Evolutionary conservation across 2,329 filamentous ascomycete species (phyloP).

Genomic region (Colletotrichum caudatum): DNA sequence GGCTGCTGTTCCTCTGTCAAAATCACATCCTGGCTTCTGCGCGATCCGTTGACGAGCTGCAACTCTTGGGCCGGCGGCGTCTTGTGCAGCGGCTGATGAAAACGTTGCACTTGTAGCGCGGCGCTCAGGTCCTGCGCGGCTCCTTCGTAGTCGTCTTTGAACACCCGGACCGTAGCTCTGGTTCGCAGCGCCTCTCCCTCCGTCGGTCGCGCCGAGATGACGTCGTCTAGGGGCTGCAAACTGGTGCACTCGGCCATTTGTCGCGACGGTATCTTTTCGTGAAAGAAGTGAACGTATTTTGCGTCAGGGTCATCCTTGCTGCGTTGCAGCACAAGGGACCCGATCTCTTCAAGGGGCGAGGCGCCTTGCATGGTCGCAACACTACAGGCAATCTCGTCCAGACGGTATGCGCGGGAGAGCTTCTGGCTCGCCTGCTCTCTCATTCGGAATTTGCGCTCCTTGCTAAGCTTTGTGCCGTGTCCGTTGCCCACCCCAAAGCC

Average conservation of each 20-base stretch:
- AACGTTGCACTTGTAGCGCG: conserved; percentile 68
- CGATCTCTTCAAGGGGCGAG: conserved; percentile 81
- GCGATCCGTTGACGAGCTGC: conserved; percentile 52
- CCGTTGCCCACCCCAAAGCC: conserved; percentile 71
- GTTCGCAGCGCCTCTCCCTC: conserved; percentile 78
- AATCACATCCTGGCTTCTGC: conserved; percentile 51
- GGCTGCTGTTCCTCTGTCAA: conserved; percentile 68
- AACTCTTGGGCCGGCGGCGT: conserved; percentile 59
- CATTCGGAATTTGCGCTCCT: conserved; percentile 82
- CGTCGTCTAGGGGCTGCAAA: conserved; percentile 73
- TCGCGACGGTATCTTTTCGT: conserved; percentile 86
- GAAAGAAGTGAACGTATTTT: conserved; percentile 92
- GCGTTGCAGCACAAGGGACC: conserved; percentile 77
- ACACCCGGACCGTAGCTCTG: conserved; percentile 78
- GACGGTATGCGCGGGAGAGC: conserved; percentile 79
- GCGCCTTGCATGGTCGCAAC: conserved; percentile 87
- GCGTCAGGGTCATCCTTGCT: conserved; percentile 77
- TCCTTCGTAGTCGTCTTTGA: conserved; percentile 79
- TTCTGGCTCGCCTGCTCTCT: conserved; percentile 84
- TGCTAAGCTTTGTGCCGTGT: conserved; percentile 75
- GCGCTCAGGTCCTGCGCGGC: conserved; percentile 78
- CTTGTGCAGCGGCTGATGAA: conserved; percentile 64
- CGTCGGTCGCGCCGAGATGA: conserved; percentile 72
- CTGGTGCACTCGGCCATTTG: conserved; percentile 80
- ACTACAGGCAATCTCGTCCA: conserved; percentile 87